phyloP scores from a whole-genome alignment of 1,139 yeast genomes.

The Blastobotrys proliferans region DNA sequence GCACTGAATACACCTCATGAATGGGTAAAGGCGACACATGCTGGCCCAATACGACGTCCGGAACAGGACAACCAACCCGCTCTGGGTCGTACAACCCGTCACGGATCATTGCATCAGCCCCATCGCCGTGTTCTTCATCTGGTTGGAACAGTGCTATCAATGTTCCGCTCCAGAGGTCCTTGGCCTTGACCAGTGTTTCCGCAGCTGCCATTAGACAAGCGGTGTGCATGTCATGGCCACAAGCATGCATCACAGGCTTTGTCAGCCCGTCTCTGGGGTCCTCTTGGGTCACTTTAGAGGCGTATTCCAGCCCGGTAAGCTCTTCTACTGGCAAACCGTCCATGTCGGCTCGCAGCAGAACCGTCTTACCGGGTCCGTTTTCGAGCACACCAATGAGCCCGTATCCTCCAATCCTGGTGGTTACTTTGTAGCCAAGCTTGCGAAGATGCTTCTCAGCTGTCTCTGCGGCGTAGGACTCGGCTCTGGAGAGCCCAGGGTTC shows the following conservation, averaged over 20 bases:
- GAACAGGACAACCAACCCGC: constrained; percentile 1
- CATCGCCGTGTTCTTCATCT: constrained; percentile 1
- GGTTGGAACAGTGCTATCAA: constrained; percentile 2
- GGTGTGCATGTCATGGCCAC: constrained; percentile 5
- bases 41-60: constrained; percentile 1
- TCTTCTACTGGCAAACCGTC: constrained; percentile 6
- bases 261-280: not conserved
- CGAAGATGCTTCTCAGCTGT: not conserved
- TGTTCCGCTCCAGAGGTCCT: constrained; percentile 1
- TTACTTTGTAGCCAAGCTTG: constrained; percentile 5
- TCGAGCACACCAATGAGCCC: not conserved
- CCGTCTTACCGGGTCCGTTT: constrained; percentile 1
- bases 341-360: constrained; percentile 4
- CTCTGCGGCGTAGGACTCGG: not conserved
- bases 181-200: constrained; percentile 1
- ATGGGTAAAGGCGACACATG: constrained; percentile 1
- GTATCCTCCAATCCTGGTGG: constrained; percentile 1
- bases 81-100: constrained; percentile 4
- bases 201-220: constrained; percentile 5
- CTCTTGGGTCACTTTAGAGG: not conserved
- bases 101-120: not conserved
- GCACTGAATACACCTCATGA: not conserved
- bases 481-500: constrained; percentile 2
- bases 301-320: not conserved
- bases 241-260: constrained; percentile 8